Conservation (phyloP, 768 basidiomycete species). For the Galerina marginata region DNA sequence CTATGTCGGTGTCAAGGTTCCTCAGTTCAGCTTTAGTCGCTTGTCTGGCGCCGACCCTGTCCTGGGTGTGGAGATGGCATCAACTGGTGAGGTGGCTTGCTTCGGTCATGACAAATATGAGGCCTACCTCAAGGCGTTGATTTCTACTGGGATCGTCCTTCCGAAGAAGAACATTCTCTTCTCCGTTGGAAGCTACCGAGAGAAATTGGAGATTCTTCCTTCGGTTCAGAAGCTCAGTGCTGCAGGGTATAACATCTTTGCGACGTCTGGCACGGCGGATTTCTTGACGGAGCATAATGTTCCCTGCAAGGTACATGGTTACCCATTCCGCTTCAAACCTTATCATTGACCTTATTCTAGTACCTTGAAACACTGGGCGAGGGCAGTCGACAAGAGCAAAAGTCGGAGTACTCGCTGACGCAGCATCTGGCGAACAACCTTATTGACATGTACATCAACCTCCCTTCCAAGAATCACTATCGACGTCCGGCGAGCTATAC, state of each 20-base stretch:
- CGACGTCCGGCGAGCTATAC: slow-evolving; percentile 96
- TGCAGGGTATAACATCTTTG: slow-evolving; percentile 95
- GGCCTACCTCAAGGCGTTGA: slow-evolving; percentile 95
- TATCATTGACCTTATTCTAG: slow-evolving; percentile 38
- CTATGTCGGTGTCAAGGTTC: slow-evolving; percentile 98
- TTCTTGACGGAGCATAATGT: slow-evolving; percentile 97
- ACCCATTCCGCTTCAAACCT: neutral
- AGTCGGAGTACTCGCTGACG: slow-evolving; percentile 96
- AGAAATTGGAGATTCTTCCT: slow-evolving; percentile 95
- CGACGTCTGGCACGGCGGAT: slow-evolving; percentile 95
- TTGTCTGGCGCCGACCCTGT: slow-evolving; percentile 97
- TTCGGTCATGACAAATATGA: slow-evolving; percentile 98
- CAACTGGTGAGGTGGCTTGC: slow-evolving; percentile 98
- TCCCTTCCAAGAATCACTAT: slow-evolving; percentile 97
- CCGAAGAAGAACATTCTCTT: slow-evolving; percentile 98
- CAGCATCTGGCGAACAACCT: slow-evolving; percentile 96
- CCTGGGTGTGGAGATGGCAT: slow-evolving; percentile 99
- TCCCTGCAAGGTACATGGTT: slow-evolving; percentile 79
- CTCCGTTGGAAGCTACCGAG: slow-evolving; percentile 95
- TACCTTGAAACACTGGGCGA: slow-evolving; percentile 90
- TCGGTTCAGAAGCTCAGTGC: slow-evolving; percentile 94
- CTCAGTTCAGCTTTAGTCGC: slow-evolving; percentile 99
- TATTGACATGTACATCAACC: slow-evolving; percentile 99
- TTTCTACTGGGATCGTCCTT: slow-evolving; percentile 92
- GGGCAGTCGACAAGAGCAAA: slow-evolving; percentile 76